Base-by-base conservation (phyloP, 1,139 yeast genomes). In the Pichia sp. region DNA sequence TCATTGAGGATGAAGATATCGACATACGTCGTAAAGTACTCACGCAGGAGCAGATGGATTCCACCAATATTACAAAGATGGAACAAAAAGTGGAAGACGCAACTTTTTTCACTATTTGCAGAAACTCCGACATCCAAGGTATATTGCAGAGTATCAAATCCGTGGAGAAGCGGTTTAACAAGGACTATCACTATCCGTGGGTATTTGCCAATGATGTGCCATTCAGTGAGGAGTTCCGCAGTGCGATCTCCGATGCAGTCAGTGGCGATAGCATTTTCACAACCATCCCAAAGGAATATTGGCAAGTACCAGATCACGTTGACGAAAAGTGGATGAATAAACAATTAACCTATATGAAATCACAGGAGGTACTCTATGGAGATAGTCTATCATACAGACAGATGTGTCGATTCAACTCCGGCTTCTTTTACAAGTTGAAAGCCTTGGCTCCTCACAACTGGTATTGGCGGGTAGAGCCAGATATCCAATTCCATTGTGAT, bases 391-490 rank as follows among this genome's bases (percentile, higher is more conserved):
- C 80, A 15, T 80, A 79, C 59, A 67, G 87, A 57, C 80, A 77
- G 51, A 80, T 80, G 87, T 80, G 87, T 58, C 69, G 88, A 47
- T 80, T 67, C 55, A 82, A 78, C 55, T 72, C 82, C 7, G 88
- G 87, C 0, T 77, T 79, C 49, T 79, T 80, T 60, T 79, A 74
- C 66, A 70, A 76, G 55, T 74, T 78, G 51, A 66, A 68, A 29
- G 62, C 74, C 32, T 51, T 81, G 61, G 62, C 63, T 16, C 71
- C 70, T 4, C 77, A 77, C 50, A 78, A 76, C 39, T 81, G 76
- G 66, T 80, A 80, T 59, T 80, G 87, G 88, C 67, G 87, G 60
- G 85, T 80, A 40, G 87, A 80, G 53, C 87, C 87, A 10, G 74
- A 70, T 49, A 66, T 77, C 46, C 63, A 68, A 52, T 67, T 77